phyloP scores from a whole-genome alignment of 2,329 filamentous ascomycete species.

The Exophiala oligosperma region DNA sequence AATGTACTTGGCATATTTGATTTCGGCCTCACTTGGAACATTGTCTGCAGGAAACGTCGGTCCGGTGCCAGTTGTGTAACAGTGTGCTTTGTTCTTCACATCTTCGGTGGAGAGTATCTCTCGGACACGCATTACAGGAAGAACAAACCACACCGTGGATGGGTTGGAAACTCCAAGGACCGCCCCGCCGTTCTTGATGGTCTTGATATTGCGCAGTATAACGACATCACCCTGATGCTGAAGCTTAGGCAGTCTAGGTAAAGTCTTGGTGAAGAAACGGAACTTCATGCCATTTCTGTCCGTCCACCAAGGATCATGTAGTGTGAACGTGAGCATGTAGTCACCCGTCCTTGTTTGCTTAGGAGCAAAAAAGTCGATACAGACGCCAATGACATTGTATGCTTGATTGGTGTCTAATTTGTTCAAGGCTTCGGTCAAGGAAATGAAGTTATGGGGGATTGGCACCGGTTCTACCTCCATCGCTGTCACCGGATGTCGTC shows the following conservation, averaged over 20 bases:
- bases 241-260: conserved; percentile 46
- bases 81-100: conserved; percentile 11
- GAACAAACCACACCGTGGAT: conserved; percentile 15
- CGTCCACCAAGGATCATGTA: conserved; percentile 61
- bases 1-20: conserved; percentile 26
- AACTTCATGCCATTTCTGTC: conserved; percentile 47
- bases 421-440: conserved; percentile 40
- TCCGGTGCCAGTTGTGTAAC: neutral
- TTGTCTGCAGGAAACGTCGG: neutral
- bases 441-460: conserved; percentile 45
- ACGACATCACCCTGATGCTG: conserved; percentile 61
- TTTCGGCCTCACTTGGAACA: conserved; percentile 10
- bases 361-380: conserved; percentile 63
- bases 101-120: conserved; percentile 9
- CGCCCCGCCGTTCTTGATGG: conserved; percentile 9
- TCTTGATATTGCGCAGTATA: conserved; percentile 59
- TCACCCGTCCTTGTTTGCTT: conserved; percentile 55
- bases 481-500: conserved; percentile 5
- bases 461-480: conserved; percentile 12
- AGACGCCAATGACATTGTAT: conserved; percentile 63
- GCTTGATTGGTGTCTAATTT: neutral
- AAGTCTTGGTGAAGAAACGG: conserved; percentile 60
- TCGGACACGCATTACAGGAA: conserved; percentile 15
- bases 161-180: conserved; percentile 12
- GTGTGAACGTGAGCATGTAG: conserved; percentile 60